These are phyloP conservation scores for Sutorius eximius DNA, from an alignment of 1,284 basidiomycete species.

Conservation along the genomic window DNA sequence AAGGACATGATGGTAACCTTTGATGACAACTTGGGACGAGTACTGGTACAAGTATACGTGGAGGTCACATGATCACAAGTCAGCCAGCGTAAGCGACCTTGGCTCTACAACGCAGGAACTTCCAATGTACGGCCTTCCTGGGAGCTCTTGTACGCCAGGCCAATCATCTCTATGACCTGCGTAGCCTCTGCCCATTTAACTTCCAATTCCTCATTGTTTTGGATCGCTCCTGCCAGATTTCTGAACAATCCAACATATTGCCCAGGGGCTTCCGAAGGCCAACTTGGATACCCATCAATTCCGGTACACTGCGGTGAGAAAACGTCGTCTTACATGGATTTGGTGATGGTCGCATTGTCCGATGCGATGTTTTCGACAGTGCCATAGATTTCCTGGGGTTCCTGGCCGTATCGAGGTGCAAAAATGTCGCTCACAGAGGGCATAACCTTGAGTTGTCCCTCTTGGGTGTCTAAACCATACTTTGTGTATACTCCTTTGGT, in stretches of 20 bases:
- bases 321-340: slow-evolving; percentile 43
- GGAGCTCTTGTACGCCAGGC: slow-evolving; percentile 65
- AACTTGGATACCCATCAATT: slow-evolving; percentile 40
- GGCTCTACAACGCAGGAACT: slow-evolving; percentile 25
- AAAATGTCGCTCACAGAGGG: slow-evolving; percentile 48
- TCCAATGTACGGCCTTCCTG: slow-evolving; percentile 55
- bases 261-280: slow-evolving; percentile 63
- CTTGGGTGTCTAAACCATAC: slow-evolving; percentile 77
- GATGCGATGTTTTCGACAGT: slow-evolving; percentile 54
- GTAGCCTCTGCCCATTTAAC: slow-evolving; percentile 74
- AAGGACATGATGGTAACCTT: slow-evolving; percentile 35
- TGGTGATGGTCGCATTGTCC: slow-evolving; percentile 46
- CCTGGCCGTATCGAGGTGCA: slow-evolving; percentile 50
- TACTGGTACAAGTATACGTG: slow-evolving; percentile 27
- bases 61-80: slow-evolving; percentile 24
- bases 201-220: slow-evolving; percentile 49
- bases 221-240: slow-evolving; percentile 64
- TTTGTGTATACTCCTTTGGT: slow-evolving; percentile 74
- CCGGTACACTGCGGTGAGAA: not conserved
- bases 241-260: slow-evolving; percentile 62
- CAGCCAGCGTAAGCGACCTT: not conserved
- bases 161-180: slow-evolving; percentile 70
- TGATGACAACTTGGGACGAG: not conserved
- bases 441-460: slow-evolving; percentile 65
- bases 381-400: slow-evolving; percentile 62